A percentile compares a stretch with the other conserved stretches of the same genome.
These are phyloP conservation scores for Solanum sitiens DNA, from an alignment of 257 asterid genomes.

Conservation along the genomic window DNA sequence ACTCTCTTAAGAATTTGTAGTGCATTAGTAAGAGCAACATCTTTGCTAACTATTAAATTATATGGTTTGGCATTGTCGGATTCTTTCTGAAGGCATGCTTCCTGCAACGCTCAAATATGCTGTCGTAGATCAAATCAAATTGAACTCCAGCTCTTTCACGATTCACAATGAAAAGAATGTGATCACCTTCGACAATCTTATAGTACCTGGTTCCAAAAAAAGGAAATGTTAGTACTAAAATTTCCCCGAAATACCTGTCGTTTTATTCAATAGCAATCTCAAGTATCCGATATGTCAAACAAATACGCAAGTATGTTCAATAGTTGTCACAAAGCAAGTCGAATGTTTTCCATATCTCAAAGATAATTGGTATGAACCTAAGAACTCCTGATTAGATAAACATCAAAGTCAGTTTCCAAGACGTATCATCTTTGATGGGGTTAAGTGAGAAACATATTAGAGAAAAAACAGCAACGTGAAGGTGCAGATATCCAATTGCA, in stretches of 20 bases:
- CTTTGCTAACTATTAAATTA: constrained; percentile 13
- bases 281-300: not conserved
- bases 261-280: not conserved
- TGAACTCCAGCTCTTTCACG: constrained; percentile 91
- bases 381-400: not conserved
- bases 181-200: constrained; percentile 92
- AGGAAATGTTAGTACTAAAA: not conserved
- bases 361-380: not conserved
- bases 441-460: not conserved
- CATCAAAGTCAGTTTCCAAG: not conserved
- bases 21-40: not conserved
- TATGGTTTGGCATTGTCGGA: constrained; percentile 49
- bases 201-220: constrained; percentile 51
- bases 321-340: not conserved
- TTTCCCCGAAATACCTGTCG: not conserved
- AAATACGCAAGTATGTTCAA: not conserved
- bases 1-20: not conserved
- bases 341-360: not conserved
- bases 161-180: constrained; percentile 80
- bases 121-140: constrained; percentile 82
- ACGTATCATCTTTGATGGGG: not conserved
- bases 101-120: constrained; percentile 90
- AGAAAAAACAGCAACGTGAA: not conserved
- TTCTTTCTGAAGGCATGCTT: constrained; percentile 67
- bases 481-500: not conserved